phyloP scores from a whole-genome alignment of 2,329 filamentous ascomycete genomes.

The Stagonosporopsis rhizophila region DNA sequence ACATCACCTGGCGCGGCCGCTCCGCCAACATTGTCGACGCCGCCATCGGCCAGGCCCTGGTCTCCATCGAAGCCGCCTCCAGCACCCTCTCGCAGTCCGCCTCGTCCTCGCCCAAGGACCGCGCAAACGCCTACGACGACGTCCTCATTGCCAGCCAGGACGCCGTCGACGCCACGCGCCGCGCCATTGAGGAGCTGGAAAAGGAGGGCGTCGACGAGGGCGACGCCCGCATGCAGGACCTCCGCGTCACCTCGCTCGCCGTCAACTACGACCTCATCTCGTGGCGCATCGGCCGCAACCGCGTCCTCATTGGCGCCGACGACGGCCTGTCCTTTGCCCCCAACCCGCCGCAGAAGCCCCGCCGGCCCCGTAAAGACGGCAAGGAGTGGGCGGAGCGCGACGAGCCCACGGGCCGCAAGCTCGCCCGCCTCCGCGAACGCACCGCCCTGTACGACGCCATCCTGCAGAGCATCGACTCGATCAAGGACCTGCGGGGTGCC shows the following conservation, averaged over 20 bases:
- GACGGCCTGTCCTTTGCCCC: slow-evolving; percentile 72
- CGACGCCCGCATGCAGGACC: slow-evolving; percentile 85
- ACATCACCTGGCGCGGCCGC: slow-evolving; percentile 83
- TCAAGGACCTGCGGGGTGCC: slow-evolving; percentile 88
- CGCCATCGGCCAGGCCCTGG: slow-evolving; percentile 84
- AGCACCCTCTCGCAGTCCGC: slow-evolving; percentile 55
- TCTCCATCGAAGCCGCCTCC: slow-evolving; percentile 67
- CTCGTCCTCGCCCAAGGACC: slow-evolving; percentile 64
- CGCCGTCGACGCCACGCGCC: slow-evolving; percentile 89
- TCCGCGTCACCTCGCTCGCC: slow-evolving; percentile 90
- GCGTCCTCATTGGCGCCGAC: slow-evolving; percentile 81
- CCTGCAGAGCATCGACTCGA: slow-evolving; percentile 86
- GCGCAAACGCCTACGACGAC: slow-evolving; percentile 87
- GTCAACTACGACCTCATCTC: slow-evolving; percentile 94
- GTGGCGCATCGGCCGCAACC: slow-evolving; percentile 92
- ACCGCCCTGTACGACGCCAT: slow-evolving; percentile 91
- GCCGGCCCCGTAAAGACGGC: slow-evolving; percentile 57
- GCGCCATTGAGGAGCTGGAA: slow-evolving; percentile 87
- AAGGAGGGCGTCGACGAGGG: slow-evolving; percentile 84
- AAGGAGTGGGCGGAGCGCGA: slow-evolving; percentile 60
- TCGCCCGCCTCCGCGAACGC: slow-evolving; percentile 83
- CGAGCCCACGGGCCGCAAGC: slow-evolving; percentile 75
- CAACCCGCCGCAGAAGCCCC: slow-evolving; percentile 62
- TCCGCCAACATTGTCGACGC: slow-evolving; percentile 92
- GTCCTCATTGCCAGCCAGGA: slow-evolving; percentile 92